Base-by-base conservation (phyloP, 345 rosid species). In the Boechera divaricarpa region DNA sequence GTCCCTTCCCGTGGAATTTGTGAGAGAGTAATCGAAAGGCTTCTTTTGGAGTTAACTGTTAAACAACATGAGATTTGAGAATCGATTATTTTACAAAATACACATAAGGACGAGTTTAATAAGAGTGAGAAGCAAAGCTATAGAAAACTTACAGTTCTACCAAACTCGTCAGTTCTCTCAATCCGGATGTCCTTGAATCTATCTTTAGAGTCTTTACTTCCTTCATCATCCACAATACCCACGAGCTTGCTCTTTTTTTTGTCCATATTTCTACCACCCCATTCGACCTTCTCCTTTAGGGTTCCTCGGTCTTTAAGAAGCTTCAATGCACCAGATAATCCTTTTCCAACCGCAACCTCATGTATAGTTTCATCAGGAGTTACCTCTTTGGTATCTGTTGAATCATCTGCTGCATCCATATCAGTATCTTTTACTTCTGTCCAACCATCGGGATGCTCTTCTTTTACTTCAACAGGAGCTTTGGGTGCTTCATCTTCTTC, bases 221-320 rank as follows among this genome's bases (percentile, higher is more conserved):
- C 87, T 47, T 75, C 81, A 63, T 81, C 82, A 45, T 84, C 94
- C 44, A 83, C 74, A 7, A 95, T 84, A 69, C 98, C 98, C 67
- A 91, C 87, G 70, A 95, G 97, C 86, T 95, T 95, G 85, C 98
- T 91, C 85, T 90, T 95, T 80, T 92, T 95, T 86, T 91, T 95
- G 88, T 95, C 99, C 98, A 93, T 95, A 85, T 93, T 95, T 73
- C 99, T 85, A 72, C 98, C 99, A 82, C 97, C 99, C 98, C 98
- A 91, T 10, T 95, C 97, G 47, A 88, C 78, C 59, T 84, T 84
- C 84, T 93, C 99, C 69, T 93, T 95, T 41, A 95, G 93, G 13
- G 93, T 82, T 77, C 99, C 99, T 80, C 97, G 87, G 7, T 95
- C 97, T 80, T 91, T 86, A 18, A 92, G 93, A 76, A 91, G 89